phyloP scores from a whole-genome alignment of 257 asterid genomes.

The Ehretia macrophylla region DNA sequence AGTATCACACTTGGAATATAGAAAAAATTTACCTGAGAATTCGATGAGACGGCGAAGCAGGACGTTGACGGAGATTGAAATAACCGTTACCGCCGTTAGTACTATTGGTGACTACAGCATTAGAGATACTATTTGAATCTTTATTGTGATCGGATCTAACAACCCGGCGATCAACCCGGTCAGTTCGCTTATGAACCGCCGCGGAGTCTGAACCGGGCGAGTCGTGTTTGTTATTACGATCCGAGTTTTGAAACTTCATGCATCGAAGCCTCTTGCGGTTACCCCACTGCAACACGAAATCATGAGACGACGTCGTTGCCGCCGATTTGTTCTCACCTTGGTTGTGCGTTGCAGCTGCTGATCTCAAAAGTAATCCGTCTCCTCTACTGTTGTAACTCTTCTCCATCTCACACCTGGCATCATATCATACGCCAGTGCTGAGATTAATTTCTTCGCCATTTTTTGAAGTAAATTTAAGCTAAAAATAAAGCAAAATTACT shows the following conservation, averaged over 20 bases:
- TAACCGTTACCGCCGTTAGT: conserved; percentile 38
- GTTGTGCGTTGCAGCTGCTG: conserved; percentile 12
- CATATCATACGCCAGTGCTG: not conserved
- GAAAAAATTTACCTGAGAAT: conserved; percentile 37
- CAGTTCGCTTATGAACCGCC: conserved; percentile 26
- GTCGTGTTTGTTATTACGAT: conserved; percentile 17
- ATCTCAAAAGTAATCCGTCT: conserved; percentile 45
- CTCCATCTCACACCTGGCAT: conserved; percentile 54
- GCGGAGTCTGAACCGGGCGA: conserved; percentile 35
- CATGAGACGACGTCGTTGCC: conserved; percentile 35
- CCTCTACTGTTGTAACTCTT: conserved; percentile 46
- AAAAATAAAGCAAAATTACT: not conserved
- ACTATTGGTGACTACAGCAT: conserved; percentile 9
- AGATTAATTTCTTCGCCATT: not conserved
- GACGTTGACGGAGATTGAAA: conserved; percentile 75
- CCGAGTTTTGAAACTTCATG: conserved; percentile 66
- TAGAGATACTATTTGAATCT: conserved; percentile 22
- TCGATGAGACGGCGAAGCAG: conserved; percentile 67
- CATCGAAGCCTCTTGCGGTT: conserved; percentile 73
- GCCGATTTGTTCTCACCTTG: conserved; percentile 22
- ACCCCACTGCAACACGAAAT: conserved; percentile 85
- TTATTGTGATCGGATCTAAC: conserved; percentile 54
- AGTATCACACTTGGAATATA: not conserved
- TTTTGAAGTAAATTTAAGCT: not conserved
- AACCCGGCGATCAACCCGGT: conserved; percentile 59